A percentile compares a stretch with the other conserved stretches of the same genome.
Conservation (phyloP, 129 eudicot genomes). For the Cynara cardunculus region DNA sequence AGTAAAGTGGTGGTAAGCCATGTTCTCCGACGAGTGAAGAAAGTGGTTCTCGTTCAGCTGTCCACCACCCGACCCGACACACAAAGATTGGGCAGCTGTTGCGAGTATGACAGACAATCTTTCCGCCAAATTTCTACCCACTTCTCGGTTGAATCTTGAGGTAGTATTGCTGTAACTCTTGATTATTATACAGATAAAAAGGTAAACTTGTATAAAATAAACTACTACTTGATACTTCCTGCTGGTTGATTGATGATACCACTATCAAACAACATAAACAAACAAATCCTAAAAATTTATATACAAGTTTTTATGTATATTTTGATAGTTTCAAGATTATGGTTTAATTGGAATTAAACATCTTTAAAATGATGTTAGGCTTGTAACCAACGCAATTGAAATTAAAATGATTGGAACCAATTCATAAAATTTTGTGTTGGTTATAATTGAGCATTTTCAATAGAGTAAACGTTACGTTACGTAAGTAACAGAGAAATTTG, state of each 20-base stretch:
- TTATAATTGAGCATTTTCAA: neutral
- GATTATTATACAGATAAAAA: neutral
- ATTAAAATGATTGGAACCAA: neutral
- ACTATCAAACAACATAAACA: no score
- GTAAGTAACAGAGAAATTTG: neutral
- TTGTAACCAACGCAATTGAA: neutral
- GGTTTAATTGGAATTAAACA: neutral
- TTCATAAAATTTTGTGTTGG: neutral
- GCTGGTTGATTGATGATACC: no score
- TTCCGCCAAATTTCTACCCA: conserved; percentile 13
- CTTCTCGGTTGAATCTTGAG: neutral
- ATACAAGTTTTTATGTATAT: no score
- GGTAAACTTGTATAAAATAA: no score
- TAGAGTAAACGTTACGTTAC: neutral
- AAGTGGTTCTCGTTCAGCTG: neutral
- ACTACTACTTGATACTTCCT: no score
- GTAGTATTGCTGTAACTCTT: neutral
- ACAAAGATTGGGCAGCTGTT: conserved; percentile 12
- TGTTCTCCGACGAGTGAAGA: neutral
- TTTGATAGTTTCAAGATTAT: neutral
- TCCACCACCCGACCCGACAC: conserved; percentile 9
- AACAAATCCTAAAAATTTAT: no score
- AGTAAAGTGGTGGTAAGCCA: conserved; percentile 26
- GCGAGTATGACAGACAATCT: conserved; percentile 10
- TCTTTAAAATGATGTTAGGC: neutral